These are phyloP conservation scores for Isatis lusitanica DNA, from an alignment of 441 rosid genomes.

Conservation along the genomic window DNA sequence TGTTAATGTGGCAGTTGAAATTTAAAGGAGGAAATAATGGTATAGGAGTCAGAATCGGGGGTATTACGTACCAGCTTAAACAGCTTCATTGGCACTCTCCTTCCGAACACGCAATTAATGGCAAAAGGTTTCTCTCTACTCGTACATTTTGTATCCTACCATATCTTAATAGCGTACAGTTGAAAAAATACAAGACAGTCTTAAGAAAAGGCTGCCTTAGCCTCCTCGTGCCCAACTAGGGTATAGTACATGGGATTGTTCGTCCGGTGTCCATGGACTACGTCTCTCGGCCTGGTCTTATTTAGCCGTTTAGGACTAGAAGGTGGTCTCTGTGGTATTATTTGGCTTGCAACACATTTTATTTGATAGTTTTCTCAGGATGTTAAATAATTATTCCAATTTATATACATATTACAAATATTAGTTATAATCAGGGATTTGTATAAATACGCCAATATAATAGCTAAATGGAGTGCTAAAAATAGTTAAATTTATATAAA, in stretches of 20 bases:
- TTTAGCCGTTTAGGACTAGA: neutral
- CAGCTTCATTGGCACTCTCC: conserved; percentile 88
- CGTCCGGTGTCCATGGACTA: neutral
- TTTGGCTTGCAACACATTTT: neutral
- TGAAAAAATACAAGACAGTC: neutral
- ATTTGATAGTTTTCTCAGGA: neutral
- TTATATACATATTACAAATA: neutral
- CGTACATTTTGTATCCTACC: neutral
- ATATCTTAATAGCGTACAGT: neutral
- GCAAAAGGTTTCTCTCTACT: conserved; percentile 42
- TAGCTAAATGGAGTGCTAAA: too few relatives aligned
- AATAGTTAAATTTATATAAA: too few relatives aligned
- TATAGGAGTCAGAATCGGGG: conserved; percentile 41
- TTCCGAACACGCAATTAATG: conserved; percentile 74
- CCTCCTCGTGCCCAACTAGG: neutral
- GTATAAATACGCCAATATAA: too few relatives aligned
- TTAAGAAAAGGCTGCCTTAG: neutral
- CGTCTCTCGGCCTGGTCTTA: neutral
- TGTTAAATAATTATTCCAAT: neutral
- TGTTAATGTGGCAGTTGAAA: conserved; percentile 43
- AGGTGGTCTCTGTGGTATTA: neutral
- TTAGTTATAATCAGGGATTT: too few relatives aligned
- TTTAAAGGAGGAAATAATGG: conserved; percentile 53
- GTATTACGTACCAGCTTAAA: conserved; percentile 45
- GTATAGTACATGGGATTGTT: neutral